Evolutionary conservation across 2,329 filamentous ascomycete species (phyloP), one percentile per base, ranked within the genome.

Genomic region (Clarireedia homoeocarpa): DNA sequence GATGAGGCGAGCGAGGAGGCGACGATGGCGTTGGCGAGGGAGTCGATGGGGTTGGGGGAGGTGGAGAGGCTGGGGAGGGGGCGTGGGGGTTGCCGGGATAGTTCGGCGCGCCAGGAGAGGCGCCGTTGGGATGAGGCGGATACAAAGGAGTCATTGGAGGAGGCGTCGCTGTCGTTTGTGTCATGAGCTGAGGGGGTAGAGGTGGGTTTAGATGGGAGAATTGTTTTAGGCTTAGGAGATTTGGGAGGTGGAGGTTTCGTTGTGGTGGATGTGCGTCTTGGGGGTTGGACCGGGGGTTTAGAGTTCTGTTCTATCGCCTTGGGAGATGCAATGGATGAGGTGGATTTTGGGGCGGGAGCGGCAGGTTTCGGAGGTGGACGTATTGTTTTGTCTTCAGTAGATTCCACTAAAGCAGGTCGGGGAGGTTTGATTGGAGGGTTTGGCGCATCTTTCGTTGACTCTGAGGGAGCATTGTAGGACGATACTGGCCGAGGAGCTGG

Each of bases 11-110:
- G 75, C 24, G 84, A 87, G 2, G 86, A 84, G 2, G 87, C 88
- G 64, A 91, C 79, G 57, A 91, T 89, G 60, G 88, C 88, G 63
- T 82, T 82, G 12, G 86, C 84, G 6, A 91, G 78, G 0, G 83
- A 83, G 57, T 85, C 79, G 9, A 84, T 75, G 51, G 56, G 57
- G 24, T 61, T 63, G 34, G 58, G 57, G 26, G 56, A 26, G 17
- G 63, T 63, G 9, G 48, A 42, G 56, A 62, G 26, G 55, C 14
- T 30, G 59, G 62, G 55, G 23, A n/a, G 39, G 39, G 39, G 2
- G n/a, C 5, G 39, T 14, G 15, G 15, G 1, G 62, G 61, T 58
- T 63, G 58, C 14, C 56, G 46, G 63, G 38, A 65, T 60, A 62
- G 62, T 47, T 47, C 64, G 59, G 56, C 67, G 52, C 62, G 61